These are phyloP conservation scores for Acanthamoeba castellanii DNA, from an alignment of 208 protist species.

Conservation along the genomic window DNA sequence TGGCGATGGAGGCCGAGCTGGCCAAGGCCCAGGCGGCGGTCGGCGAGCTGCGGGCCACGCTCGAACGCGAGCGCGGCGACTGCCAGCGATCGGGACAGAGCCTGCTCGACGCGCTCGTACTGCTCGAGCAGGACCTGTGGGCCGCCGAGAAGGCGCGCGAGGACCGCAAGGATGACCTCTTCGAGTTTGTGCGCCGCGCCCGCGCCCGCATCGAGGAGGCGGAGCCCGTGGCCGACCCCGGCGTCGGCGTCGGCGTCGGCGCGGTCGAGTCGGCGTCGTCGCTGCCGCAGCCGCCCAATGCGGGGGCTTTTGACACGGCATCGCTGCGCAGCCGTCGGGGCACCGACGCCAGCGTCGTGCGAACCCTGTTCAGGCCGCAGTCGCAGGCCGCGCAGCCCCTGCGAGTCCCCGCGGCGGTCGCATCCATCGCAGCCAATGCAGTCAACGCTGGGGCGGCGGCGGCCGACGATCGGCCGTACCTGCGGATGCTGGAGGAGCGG, in stretches of 20 bases:
- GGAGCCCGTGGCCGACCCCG: not conserved
- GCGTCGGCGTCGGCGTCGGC: no score
- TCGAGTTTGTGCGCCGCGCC: not conserved
- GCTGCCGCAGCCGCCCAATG: no score
- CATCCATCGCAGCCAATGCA: no score
- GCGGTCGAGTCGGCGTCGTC: no score
- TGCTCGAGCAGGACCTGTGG: conserved; percentile 40
- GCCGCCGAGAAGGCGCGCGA: not conserved
- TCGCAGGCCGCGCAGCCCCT: no score
- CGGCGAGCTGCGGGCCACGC: not conserved
- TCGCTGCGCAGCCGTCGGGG: no score
- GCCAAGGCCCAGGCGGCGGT: not conserved
- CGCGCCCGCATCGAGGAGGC: not conserved
- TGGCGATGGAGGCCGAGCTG: not conserved
- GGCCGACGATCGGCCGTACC: not conserved
- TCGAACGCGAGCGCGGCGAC: not conserved
- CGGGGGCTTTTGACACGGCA: no score
- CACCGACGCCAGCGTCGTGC: no score
- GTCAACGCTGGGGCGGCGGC: no score
- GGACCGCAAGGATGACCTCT: conserved; percentile 1
- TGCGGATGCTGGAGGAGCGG: not conserved
- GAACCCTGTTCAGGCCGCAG: no score
- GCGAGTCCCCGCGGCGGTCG: no score
- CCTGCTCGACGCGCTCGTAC: not conserved
- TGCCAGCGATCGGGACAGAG: not conserved